These are phyloP conservation scores for Aureobasidium subglaciale DNA, from an alignment of 2,329 filamentous ascomycete species.

Conservation along the genomic window DNA sequence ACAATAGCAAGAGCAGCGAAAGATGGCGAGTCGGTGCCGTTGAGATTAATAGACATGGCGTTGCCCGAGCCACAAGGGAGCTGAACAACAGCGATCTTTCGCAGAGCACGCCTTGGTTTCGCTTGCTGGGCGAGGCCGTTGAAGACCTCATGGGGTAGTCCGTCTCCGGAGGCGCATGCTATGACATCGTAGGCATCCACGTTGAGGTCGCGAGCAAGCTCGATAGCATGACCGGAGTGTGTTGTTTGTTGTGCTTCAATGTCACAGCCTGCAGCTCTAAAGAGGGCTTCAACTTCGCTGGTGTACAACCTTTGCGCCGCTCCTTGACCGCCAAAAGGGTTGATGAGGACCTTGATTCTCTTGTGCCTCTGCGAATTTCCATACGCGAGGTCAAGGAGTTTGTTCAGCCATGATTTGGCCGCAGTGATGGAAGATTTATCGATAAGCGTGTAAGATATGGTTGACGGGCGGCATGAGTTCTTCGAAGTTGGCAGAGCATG, in stretches of 20 bases:
- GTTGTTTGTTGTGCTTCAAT: slow-evolving; percentile 67
- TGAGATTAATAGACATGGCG: slow-evolving; percentile 83
- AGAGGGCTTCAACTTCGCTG: slow-evolving; percentile 69
- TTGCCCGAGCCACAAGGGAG: slow-evolving; percentile 92
- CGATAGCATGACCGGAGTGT: slow-evolving; percentile 67
- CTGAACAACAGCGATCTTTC: slow-evolving; percentile 73
- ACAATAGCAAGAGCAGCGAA: slow-evolving; percentile 75
- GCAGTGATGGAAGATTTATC: slow-evolving; percentile 44
- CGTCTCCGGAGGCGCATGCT: slow-evolving; percentile 85
- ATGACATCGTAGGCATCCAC: slow-evolving; percentile 77
- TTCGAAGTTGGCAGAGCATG: slow-evolving; percentile 55
- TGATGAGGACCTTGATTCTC: slow-evolving; percentile 80
- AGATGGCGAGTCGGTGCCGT: slow-evolving; percentile 69
- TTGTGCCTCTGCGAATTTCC: slow-evolving; percentile 60
- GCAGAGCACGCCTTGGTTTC: slow-evolving; percentile 68
- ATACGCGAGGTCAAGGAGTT: slow-evolving; percentile 65
- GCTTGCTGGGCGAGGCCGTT: slow-evolving; percentile 75
- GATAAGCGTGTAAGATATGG: slow-evolving; percentile 53
- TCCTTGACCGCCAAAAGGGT: slow-evolving; percentile 84
- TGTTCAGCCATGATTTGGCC: slow-evolving; percentile 55
- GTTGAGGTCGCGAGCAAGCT: slow-evolving; percentile 69
- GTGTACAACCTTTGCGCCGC: slow-evolving; percentile 66
- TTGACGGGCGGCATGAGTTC: slow-evolving; percentile 52
- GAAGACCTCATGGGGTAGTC: slow-evolving; percentile 86
- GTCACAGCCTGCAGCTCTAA: slow-evolving; percentile 71